Percentiles rank a stretch among this genome's conserved stretches.
Conservation (phyloP, 2,329 filamentous ascomycete genomes). For the Nakataea oryzae region DNA sequence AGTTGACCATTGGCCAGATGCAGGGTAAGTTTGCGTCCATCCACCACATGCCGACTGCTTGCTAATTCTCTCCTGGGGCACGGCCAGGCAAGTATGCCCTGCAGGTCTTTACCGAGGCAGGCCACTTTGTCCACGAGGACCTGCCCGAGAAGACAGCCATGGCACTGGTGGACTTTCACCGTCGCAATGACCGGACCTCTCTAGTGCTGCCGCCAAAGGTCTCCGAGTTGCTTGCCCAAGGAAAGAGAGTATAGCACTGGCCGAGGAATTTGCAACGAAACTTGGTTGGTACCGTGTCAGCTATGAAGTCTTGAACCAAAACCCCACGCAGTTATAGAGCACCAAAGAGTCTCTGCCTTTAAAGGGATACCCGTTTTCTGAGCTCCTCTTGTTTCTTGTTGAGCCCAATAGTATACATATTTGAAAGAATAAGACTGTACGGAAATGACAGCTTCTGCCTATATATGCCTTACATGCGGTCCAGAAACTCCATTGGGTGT, state of each 20-base stretch:
- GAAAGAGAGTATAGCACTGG: constrained; percentile 40
- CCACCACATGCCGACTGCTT: neutral
- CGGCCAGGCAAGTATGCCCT: constrained; percentile 77
- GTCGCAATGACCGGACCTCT: constrained; percentile 75
- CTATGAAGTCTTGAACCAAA: no score
- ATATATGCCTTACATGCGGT: no score
- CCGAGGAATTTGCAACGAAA: neutral
- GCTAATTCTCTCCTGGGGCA: constrained; percentile 4
- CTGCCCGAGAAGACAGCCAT: constrained; percentile 81
- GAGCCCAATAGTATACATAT: no score
- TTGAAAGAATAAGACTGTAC: no score
- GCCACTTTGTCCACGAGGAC: constrained; percentile 96
- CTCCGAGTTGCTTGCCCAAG: constrained; percentile 56
- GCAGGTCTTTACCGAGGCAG: constrained; percentile 87
- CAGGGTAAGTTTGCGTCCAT: constrained; percentile 52
- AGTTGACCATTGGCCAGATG: constrained; percentile 94
- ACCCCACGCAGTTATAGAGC: no score
- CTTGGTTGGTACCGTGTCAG: no score
- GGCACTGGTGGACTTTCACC: constrained; percentile 81
- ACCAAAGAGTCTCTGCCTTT: no score
- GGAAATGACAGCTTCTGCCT: no score
- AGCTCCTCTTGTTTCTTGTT: no score
- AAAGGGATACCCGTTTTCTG: no score
- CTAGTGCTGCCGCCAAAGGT: constrained; percentile 90
- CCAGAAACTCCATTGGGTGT: no score